phyloP scores from a whole-genome alignment of 352 stramenopile species.

The Pythium phragmiticola region DNA sequence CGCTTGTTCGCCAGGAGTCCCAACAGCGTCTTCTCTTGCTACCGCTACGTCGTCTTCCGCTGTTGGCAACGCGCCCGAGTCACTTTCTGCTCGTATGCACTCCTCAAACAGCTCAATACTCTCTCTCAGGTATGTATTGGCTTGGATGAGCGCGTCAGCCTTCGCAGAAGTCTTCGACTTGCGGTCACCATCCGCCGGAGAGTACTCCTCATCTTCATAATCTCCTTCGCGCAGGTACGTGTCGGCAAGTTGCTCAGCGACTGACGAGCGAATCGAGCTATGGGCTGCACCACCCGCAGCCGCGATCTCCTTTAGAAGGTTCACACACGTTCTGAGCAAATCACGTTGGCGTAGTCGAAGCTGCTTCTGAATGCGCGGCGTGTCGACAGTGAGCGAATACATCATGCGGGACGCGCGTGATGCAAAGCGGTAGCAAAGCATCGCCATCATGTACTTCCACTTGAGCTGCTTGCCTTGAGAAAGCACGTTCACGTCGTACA shows the following conservation, averaged over 20 bases:
- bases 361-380: slow-evolving; percentile 56
- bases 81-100: slow-evolving; percentile 40
- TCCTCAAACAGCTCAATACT: slow-evolving; percentile 76
- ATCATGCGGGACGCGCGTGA: slow-evolving; percentile 64
- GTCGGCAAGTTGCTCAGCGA: slow-evolving; percentile 80
- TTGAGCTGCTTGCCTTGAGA: slow-evolving; percentile 84
- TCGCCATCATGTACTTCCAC: slow-evolving; percentile 92
- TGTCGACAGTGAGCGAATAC: slow-evolving; percentile 54
- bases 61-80: slow-evolving; percentile 10
- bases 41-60: slow-evolving; percentile 9
- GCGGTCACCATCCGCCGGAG: background rate
- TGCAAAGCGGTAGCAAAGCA: slow-evolving; percentile 87
- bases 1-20: slow-evolving; percentile 22
- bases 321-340: slow-evolving; percentile 72
- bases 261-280: slow-evolving; percentile 75
- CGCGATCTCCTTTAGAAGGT: slow-evolving; percentile 68
- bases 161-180: slow-evolving; percentile 1
- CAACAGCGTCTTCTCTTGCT: slow-evolving; percentile 18
- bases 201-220: slow-evolving; percentile 13
- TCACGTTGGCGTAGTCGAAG: slow-evolving; percentile 75
- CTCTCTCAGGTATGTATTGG: slow-evolving; percentile 61
- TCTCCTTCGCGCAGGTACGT: slow-evolving; percentile 65
- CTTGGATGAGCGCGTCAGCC: slow-evolving; percentile 32
- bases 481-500: slow-evolving; percentile 84
- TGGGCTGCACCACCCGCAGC: slow-evolving; percentile 56